phyloP scores from a whole-genome alignment of 257 asterid genomes.

The Leptodermis oblonga region DNA sequence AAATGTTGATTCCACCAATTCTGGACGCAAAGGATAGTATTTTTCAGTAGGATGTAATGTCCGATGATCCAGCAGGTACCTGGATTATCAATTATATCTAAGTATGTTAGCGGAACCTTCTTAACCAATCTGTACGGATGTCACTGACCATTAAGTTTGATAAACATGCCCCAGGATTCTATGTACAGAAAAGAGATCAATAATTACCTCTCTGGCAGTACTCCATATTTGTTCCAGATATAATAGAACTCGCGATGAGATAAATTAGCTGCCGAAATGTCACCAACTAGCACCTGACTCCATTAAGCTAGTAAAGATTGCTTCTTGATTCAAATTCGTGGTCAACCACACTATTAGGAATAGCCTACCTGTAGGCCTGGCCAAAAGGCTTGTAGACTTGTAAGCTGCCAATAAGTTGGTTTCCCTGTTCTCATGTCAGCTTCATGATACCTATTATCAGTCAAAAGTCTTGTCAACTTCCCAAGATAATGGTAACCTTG shows the following conservation, averaged over 20 bases:
- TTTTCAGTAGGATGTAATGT: conserved; percentile 96
- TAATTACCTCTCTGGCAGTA: conserved; percentile 81
- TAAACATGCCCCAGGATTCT: not conserved
- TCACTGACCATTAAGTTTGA: not conserved
- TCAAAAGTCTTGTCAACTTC: conserved; percentile 12
- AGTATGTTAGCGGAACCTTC: too few species aligned
- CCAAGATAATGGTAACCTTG: not conserved
- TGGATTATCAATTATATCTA: conserved; percentile 18
- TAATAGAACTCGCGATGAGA: conserved; percentile 85
- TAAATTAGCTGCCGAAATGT: conserved; percentile 80
- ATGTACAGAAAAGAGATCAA: conserved; percentile 6
- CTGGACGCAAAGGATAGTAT: conserved; percentile 96
- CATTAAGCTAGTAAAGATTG: conserved; percentile 23
- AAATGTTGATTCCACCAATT: conserved; percentile 94
- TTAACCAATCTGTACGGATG: too few species aligned
- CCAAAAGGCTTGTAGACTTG: conserved; percentile 99
- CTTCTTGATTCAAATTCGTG: conserved; percentile 6
- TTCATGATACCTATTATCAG: conserved; percentile 80
- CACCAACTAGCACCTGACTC: conserved; percentile 88
- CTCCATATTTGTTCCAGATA: conserved; percentile 84
- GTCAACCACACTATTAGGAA: not conserved
- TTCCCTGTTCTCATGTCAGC: conserved; percentile 98
- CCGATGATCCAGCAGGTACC: conserved; percentile 87
- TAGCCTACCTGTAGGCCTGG: conserved; percentile 84
- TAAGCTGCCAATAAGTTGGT: conserved; percentile 97